Base-by-base conservation (phyloP, 495 filamentous ascomycete genomes). In the Pyrenopolyporus hunteri region DNA sequence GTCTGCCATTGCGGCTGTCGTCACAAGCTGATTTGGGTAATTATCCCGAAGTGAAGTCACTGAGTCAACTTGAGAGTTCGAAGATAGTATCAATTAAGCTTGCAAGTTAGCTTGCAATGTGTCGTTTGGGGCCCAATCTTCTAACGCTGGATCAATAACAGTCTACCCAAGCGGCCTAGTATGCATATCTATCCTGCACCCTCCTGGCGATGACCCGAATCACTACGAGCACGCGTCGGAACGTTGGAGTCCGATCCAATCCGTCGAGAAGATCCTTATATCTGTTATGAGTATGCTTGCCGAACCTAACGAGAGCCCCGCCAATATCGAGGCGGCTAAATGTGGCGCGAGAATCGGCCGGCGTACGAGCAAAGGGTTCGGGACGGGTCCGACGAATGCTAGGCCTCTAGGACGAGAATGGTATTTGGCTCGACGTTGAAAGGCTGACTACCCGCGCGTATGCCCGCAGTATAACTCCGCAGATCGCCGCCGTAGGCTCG, bases 201-300 rank as follows among this genome's bases (percentile, higher is more conserved):
- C 94, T n/a, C 94, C 94, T n/a, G 93, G 92, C 63, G 95, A 99
- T 72, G 94, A 99, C 75, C 93, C 94, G 59, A 96, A 96, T 74
- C 95, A 98, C 74, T 99, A 99, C 80, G 94, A 99, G 76, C 89
- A 93, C 65, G 95, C 95, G 17, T 89, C 86, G 14, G 94, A 99
- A 80, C 83, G 94, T 43, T 99, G 94, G n/a, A 89, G 86, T 35
- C 94, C 94, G 35, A 97, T 99, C 37, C 94, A 98, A 77, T 91
- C 87, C 54, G 92, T 97, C 63, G 95, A 98, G 82, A 98, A 97
- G 84, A 99, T 99, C 51, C 77, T 99, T 59, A 92, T 98, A 49
- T 89, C 85, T 1, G 94, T 99, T 39, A 99, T 99, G 92, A 96
- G 91, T 70, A 98, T 99, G 94, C 81, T 99, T 51, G 92, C 93